Base-by-base conservation (phyloP, 2,329 filamentous ascomycete species). In the Sporothrix curviconia region DNA sequence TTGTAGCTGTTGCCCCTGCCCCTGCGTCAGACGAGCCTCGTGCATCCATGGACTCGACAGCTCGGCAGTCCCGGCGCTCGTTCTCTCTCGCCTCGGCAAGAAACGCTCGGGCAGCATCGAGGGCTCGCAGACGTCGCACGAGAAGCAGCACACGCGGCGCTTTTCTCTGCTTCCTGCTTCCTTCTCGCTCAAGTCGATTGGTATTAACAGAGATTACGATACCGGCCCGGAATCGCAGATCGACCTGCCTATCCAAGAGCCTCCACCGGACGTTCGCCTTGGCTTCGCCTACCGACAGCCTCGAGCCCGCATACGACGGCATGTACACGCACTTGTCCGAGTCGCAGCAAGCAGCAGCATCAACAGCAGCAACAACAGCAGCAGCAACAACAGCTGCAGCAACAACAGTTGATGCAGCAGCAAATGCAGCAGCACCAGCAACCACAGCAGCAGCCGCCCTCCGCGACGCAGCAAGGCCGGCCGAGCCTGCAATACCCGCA, bases 161-260 rank as follows among this genome's bases (percentile, higher is more conserved):
- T 90, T 91, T 69, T 91, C 87, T 12, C 76, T 92, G 25, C 77
- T 90, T 36, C 84, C 84, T 3, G 73, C 76, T 3, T 81, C 79
- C 1, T 83, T 87, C 65, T 86, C 84, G 3, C 71, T 86, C 65
- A 87, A 83, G 66, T 77, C 80, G 1, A 84, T 89, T 60, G 82
- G 82, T 7, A 71, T 85, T 63, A 71, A 81, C 65, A 79, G 80
- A 71, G 76, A 86, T 51, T 68, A 79, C 65, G 68, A 77, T 60
- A 70, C 78, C 55, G 68, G 78, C 66, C 66, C 74, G 60, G 69
- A 76, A 64, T 77, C 82, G 49, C 82, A 78, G 67, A 78, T 72
- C 61, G 79, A 76, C 59, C 66, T 82, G 7, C 77, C 79, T 0
- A 78, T 78, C 17, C 79, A 83, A 64, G 74, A 81, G 2, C 74